A percentile compares a stretch with the other conserved stretches of the same genome.
Conservation (phyloP, 441 rosid genomes). For the Adansonia gregorii region DNA sequence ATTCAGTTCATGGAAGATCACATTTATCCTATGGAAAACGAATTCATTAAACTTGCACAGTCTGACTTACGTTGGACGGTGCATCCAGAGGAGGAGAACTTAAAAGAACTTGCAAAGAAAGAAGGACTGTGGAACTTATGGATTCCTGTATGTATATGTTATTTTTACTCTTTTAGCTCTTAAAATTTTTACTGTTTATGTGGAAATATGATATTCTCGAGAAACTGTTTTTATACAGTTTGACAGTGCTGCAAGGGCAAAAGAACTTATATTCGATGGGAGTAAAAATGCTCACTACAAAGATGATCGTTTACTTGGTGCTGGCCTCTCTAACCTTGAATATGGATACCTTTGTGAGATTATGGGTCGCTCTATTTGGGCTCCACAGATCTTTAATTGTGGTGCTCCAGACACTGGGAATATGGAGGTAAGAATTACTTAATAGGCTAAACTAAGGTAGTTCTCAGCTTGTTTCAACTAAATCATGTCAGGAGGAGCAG, state of each 20-base stretch:
- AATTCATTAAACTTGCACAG: slow-evolving; percentile 77
- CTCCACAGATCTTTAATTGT: slow-evolving; percentile 95
- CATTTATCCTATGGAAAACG: slow-evolving; percentile 80
- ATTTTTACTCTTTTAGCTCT: not conserved
- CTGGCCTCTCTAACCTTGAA: slow-evolving; percentile 93
- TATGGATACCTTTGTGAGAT: slow-evolving; percentile 97
- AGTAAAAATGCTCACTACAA: slow-evolving; percentile 34
- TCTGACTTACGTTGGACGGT: slow-evolving; percentile 81
- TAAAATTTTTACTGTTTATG: not conserved
- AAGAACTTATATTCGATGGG: slow-evolving; percentile 57
- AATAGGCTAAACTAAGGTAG: not conserved
- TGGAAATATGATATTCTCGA: slow-evolving; percentile 12
- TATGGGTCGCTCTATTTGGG: slow-evolving; percentile 95
- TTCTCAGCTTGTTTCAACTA: slow-evolving; percentile 24
- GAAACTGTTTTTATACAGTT: slow-evolving; percentile 52
- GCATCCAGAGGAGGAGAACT: slow-evolving; percentile 92
- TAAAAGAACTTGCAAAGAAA: slow-evolving; percentile 86
- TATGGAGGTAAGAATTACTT: slow-evolving; percentile 81
- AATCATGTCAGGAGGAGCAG: slow-evolving; percentile 4
- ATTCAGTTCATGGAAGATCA: slow-evolving; percentile 89
- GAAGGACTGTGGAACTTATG: slow-evolving; percentile 94
- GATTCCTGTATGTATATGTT: slow-evolving; percentile 68
- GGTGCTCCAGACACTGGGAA: slow-evolving; percentile 99
- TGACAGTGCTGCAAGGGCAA: slow-evolving; percentile 89
- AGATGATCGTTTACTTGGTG: slow-evolving; percentile 69